Base-by-base conservation (phyloP, 1,284 basidiomycete species). In the Lentinula novae-zelandiae region DNA sequence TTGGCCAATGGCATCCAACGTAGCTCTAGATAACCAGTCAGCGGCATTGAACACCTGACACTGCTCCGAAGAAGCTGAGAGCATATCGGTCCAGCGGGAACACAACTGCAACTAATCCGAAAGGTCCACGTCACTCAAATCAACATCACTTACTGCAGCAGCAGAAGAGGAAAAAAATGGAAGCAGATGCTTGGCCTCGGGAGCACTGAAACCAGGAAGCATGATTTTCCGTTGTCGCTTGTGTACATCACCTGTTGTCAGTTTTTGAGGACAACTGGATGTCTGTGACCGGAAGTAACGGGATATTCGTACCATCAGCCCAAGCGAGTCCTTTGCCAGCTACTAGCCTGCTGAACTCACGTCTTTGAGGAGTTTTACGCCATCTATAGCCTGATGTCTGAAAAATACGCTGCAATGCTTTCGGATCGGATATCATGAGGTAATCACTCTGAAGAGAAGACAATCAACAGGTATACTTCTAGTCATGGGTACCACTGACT, bases 1-100 rank as follows among this genome's bases (percentile, higher is more conserved):
- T 68, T 76, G 71, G 3, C 78, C 81, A 39, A 82, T 77, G 7
- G 76, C 75, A 68, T 82, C 81, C 53, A 82, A 63, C 8, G 78
- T 73, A 4, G 75, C 76, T 9, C 75, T 73, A 42, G 76, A 75
- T 17, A 73, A 53, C 77, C 78, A 81, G 5, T 60, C 22, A 15
- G 73, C 65, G 6, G 80, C 63, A 63, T 87, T 74, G 9, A 84
- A 59, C 20, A 77, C 70, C n/a, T 57, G 67, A 1, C 73, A 71
- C 4, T 72, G 66, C 2, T 72, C 68, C 0, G 63, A 80, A 68
- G 3, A 73, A 66, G 34, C 17, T 2, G 55, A 48, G n/a, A 63
- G 34, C 0, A 73, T 67, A 34, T 82, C 78, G 57, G 70, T 76
- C 83, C 81, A 83, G 67, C 75, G 76, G 10, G 67, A 59, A 9